phyloP scores from a whole-genome alignment of 2,329 filamentous ascomycete genomes.

The Didymellaceae sp. region DNA sequence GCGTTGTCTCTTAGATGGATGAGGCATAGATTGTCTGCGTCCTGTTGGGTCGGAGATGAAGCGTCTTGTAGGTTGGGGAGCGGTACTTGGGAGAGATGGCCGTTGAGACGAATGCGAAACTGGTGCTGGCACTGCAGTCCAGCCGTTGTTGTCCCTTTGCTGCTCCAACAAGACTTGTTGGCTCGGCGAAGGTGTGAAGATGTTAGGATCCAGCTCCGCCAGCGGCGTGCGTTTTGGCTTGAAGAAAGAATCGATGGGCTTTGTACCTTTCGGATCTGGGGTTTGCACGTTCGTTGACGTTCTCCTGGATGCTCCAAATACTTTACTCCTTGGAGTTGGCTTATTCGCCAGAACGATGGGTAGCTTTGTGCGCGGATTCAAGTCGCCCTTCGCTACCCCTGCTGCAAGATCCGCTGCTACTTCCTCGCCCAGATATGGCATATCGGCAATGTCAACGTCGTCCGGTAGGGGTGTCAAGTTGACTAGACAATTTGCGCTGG shows the following conservation, averaged over 20 bases:
- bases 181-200: constrained; percentile 69
- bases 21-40: constrained; percentile 53
- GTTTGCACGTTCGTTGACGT: constrained; percentile 40
- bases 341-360: constrained; percentile 53
- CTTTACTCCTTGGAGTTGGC: constrained; percentile 39
- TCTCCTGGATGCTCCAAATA: constrained; percentile 49
- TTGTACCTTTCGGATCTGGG: constrained; percentile 64
- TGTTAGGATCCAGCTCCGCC: constrained; percentile 71
- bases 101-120: constrained; percentile 43
- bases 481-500: constrained; percentile 71
- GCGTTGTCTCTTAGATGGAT: constrained; percentile 52
- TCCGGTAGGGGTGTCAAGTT: constrained; percentile 73
- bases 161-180: constrained; percentile 65
- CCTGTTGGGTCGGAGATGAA: constrained; percentile 43
- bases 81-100: constrained; percentile 41
- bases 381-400: constrained; percentile 78
- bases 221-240: constrained; percentile 68
- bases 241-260: constrained; percentile 70
- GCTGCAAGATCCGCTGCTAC: constrained; percentile 73
- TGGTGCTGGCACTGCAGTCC: constrained; percentile 61
- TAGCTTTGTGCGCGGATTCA: constrained; percentile 89
- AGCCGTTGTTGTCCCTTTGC: constrained; percentile 58
- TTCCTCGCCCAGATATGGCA: constrained; percentile 81
- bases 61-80: constrained; percentile 52
- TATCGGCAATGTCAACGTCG: constrained; percentile 69